Percentiles rank a stretch among this genome's conserved stretches.
phyloP scores from a whole-genome alignment of 116 monocot genomes.

The Papilionanthe hybrid region DNA sequence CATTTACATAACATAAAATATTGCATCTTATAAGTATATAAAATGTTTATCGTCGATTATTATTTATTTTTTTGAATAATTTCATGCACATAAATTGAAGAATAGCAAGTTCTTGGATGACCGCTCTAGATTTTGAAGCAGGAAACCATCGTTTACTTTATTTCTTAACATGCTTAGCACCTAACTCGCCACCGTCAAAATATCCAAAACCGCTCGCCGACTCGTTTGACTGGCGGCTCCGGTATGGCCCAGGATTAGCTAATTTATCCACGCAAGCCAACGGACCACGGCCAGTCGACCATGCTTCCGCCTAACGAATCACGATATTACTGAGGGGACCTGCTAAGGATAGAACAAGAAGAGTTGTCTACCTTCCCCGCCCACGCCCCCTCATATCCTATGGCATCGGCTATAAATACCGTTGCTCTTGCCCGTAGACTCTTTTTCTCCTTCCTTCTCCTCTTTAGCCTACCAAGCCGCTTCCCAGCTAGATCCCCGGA shows the following conservation, averaged over 20 bases:
- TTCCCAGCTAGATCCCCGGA: background rate
- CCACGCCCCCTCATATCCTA: background rate
- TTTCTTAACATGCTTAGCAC: no score
- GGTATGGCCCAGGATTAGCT: background rate
- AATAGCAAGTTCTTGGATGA: no score
- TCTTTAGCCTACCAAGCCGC: no score
- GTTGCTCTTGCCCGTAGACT: background rate
- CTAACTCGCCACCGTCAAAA: no score
- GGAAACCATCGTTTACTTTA: no score
- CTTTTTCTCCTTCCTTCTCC: background rate
- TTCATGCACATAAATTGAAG: no score
- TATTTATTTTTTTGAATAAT: no score
- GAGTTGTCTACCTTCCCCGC: background rate
- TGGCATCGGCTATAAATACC: background rate
- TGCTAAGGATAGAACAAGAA: background rate
- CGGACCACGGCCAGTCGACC: constrained; percentile 12
- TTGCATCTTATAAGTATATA: no score
- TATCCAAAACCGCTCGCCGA: background rate
- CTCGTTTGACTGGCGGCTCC: background rate
- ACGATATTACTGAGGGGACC: background rate
- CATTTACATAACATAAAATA: no score
- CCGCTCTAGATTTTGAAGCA: no score
- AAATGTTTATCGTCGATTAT: no score
- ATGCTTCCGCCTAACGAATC: background rate
- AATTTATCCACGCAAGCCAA: background rate